Evolutionary conservation across 345 rosid genomes (phyloP), one percentile per base, ranked within the genome.

Genomic region (Microthlaspi erraticum): DNA sequence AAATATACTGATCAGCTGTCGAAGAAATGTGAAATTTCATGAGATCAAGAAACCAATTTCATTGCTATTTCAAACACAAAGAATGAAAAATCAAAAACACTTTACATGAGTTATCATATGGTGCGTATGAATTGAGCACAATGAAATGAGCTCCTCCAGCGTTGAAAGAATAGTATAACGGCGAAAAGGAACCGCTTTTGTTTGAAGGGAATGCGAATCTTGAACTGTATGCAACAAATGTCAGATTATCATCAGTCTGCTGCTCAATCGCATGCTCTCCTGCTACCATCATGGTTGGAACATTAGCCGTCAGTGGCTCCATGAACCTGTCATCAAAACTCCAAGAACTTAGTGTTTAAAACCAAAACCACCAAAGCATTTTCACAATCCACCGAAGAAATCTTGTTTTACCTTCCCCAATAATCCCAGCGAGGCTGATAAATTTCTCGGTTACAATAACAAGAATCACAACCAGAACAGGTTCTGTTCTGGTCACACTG

Each of bases 391-490:
- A 39, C 31, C 32, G 0, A 20, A 34, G 19, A 50, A 74, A 74
- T 41, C 48, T 59, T 51, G 20, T 11, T 51, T 73, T 74, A 89
- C 98, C 98, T 93, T 80, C 97, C 98, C 97, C 96, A 91, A 58
- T 80, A 83, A 71, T 91, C 99, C 99, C 99, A 93, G 11, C 96
- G 93, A 81, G 99, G 99, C 81, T 93, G 99, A 78, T 87, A 91
- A 2, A 83, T 82, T 75, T 87, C 88, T 63, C 45, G 5, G 57
- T 43, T 55, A 64, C 4, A 9, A 61, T 1, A 46, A 69, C 70
- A 70, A 53, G 19, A 37, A 70, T 5, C 45, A 0, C 71, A 62
- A 61, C 12, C 70, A 45, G 43, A 68, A 53, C 68, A 4, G 3
- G 64, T 68, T 54, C 29, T 31, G 11, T 68, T 61, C 2, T 45